Conservation (phyloP, 2,329 filamentous ascomycete genomes). For the Scortechinia acanthostroma region DNA sequence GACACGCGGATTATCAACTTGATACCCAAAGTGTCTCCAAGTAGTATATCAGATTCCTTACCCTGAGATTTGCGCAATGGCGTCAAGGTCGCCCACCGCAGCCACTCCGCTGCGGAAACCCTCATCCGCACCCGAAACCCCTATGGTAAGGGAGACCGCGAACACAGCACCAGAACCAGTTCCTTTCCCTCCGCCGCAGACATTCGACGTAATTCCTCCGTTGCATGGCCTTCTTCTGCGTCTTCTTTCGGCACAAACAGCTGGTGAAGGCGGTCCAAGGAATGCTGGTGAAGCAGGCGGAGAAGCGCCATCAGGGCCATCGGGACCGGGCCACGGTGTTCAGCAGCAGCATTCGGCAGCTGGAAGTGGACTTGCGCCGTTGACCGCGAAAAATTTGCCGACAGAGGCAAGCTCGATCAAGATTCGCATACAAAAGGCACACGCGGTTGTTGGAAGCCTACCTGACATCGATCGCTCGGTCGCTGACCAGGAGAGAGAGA, state of each 20-base stretch:
- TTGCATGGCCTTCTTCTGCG: neutral
- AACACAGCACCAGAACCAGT: neutral
- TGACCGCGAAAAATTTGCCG: slow-evolving; percentile 67
- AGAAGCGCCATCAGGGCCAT: neutral
- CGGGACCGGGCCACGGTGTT: neutral
- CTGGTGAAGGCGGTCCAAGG: neutral
- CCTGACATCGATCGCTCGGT: slow-evolving; percentile 64
- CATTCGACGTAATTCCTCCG: neutral
- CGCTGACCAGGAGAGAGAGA: slow-evolving; percentile 67
- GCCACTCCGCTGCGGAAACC: slow-evolving; percentile 1
- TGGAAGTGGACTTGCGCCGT: slow-evolving; percentile 7
- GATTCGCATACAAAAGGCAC: slow-evolving; percentile 75
- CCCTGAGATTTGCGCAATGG: neutral
- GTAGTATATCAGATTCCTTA: too few species aligned
- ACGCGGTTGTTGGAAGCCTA: slow-evolving; percentile 54
- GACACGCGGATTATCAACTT: neutral
- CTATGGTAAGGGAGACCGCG: neutral
- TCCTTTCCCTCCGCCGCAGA: neutral
- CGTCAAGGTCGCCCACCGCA: neutral
- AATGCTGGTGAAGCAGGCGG: neutral
- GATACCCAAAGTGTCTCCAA: too few species aligned
- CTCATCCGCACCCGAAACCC: neutral
- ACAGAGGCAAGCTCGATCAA: slow-evolving; percentile 73
- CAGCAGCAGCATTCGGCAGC: neutral
- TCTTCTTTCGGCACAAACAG: neutral